Percentiles rank a stretch among this genome's conserved stretches.
Conservation (phyloP, 2,329 filamentous ascomycete species). For the Leptographium flavum region DNA sequence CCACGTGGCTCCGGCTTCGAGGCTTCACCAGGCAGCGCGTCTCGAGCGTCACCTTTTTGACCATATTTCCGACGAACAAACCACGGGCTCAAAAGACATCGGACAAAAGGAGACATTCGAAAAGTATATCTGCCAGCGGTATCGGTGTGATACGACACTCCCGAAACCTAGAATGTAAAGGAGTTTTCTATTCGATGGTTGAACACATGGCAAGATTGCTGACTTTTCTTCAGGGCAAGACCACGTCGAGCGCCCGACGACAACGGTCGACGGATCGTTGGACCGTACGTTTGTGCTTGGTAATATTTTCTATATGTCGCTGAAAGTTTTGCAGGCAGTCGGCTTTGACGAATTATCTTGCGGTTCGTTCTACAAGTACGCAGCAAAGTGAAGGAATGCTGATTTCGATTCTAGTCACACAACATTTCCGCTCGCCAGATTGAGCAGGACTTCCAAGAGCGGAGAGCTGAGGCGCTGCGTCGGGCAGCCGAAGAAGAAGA, state of each 20-base stretch:
- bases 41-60: background rate
- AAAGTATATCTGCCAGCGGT: too few species aligned
- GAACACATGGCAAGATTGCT: background rate
- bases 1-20: background rate
- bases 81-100: too few species aligned
- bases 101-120: too few species aligned
- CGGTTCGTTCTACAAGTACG: slow-evolving; percentile 12
- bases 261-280: slow-evolving; percentile 13
- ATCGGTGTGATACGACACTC: too few species aligned
- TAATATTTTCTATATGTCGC: too few species aligned
- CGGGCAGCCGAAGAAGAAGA: slow-evolving; percentile 17
- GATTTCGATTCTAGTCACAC: slow-evolving; percentile 35
- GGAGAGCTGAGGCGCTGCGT: slow-evolving; percentile 25
- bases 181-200: too few species aligned
- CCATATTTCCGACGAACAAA: too few species aligned
- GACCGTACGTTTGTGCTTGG: slow-evolving; percentile 15
- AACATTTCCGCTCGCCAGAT: slow-evolving; percentile 54
- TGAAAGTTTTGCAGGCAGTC: slow-evolving; percentile 23
- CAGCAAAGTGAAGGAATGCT: background rate
- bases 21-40: background rate
- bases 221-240: slow-evolving; percentile 2
- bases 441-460: slow-evolving; percentile 31
- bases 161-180: background rate
- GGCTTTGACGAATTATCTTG: slow-evolving; percentile 38
- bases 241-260: slow-evolving; percentile 1